These are phyloP conservation scores for Diaporthe sp. DNA, from an alignment of 2,329 filamentous ascomycete species.

Conservation along the genomic window DNA sequence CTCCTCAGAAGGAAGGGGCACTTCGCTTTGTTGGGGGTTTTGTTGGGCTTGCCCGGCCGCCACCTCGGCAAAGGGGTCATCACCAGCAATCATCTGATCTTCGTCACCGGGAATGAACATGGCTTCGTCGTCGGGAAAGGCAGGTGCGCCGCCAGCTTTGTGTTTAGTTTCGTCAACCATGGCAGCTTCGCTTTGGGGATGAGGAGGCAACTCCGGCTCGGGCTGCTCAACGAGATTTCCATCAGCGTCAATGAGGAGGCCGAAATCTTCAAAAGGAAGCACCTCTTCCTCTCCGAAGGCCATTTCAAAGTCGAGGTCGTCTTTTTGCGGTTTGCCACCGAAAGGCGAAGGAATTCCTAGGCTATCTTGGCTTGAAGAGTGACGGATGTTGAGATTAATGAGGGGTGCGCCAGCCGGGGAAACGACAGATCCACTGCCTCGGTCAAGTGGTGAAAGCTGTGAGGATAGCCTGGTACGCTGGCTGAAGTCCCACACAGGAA, in stretches of 20 bases:
- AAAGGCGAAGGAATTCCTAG: constrained; percentile 42
- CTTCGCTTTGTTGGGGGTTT: constrained; percentile 6
- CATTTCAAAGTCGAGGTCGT: constrained; percentile 45
- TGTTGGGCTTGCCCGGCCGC: not conserved
- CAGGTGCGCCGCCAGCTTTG: constrained; percentile 27
- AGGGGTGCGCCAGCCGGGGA: constrained; percentile 47
- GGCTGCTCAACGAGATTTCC: constrained; percentile 65
- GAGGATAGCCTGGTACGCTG: constrained; percentile 58
- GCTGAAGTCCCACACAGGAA: constrained; percentile 49
- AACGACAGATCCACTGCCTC: constrained; percentile 49
- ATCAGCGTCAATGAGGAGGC: constrained; percentile 65
- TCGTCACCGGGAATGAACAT: constrained; percentile 44
- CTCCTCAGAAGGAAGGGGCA: constrained; percentile 32
- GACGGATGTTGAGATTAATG: constrained; percentile 41
- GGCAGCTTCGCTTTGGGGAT: constrained; percentile 47
- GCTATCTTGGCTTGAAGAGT: constrained; percentile 43
- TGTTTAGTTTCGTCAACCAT: not conserved
- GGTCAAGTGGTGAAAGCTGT: constrained; percentile 60
- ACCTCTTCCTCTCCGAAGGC: constrained; percentile 57
- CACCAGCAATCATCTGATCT: constrained; percentile 55
- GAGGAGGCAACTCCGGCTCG: constrained; percentile 60
- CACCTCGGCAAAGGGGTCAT: constrained; percentile 48
- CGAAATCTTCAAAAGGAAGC: constrained; percentile 56
- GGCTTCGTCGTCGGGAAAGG: constrained; percentile 36
- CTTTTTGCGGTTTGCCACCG: constrained; percentile 43